phyloP scores from a whole-genome alignment of 345 rosid species.

The Bruguiera gymnorhiza region DNA sequence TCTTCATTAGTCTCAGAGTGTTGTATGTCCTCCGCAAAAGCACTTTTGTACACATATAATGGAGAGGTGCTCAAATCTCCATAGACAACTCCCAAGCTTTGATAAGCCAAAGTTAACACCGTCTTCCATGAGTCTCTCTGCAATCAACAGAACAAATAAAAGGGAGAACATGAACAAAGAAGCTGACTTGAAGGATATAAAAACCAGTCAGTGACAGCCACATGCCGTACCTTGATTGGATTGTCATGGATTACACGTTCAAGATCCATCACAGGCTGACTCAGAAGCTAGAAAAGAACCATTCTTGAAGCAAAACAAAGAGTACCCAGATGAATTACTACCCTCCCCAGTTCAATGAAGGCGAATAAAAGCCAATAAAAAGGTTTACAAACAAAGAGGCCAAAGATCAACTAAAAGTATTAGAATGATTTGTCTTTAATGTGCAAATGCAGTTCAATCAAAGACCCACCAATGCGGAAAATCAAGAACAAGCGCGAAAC shows the following conservation, averaged over 20 bases:
- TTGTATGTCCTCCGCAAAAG: slow-evolving; percentile 1
- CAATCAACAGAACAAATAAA: not conserved
- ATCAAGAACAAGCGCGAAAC: slow-evolving; percentile 32
- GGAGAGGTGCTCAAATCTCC: slow-evolving; percentile 2
- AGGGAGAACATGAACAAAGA: slow-evolving; percentile 4
- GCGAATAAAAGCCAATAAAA: not conserved
- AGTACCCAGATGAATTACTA: slow-evolving; percentile 24
- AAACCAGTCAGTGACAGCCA: slow-evolving; percentile 2
- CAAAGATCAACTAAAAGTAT: not conserved
- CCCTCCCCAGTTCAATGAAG: slow-evolving; percentile 35
- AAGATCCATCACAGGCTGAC: slow-evolving; percentile 56
- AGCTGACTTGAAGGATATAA: not conserved
- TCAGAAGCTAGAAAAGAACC: slow-evolving; percentile 31
- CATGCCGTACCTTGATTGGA: slow-evolving; percentile 56
- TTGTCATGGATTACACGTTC: slow-evolving; percentile 42
- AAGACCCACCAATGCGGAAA: slow-evolving; percentile 29
- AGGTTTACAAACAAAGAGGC: not conserved
- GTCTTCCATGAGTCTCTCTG: not conserved
- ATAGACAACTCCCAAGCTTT: not conserved
- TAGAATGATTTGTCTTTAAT: not conserved
- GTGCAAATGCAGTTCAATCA: slow-evolving; percentile 5
- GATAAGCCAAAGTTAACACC: slow-evolving; percentile 1
- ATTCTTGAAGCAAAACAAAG: slow-evolving; percentile 25
- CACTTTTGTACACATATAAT: slow-evolving; percentile 2
- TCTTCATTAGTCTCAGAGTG: slow-evolving; percentile 5